phyloP scores from a whole-genome alignment of 1,284 basidiomycete species.

The Puccinia novopanici region DNA sequence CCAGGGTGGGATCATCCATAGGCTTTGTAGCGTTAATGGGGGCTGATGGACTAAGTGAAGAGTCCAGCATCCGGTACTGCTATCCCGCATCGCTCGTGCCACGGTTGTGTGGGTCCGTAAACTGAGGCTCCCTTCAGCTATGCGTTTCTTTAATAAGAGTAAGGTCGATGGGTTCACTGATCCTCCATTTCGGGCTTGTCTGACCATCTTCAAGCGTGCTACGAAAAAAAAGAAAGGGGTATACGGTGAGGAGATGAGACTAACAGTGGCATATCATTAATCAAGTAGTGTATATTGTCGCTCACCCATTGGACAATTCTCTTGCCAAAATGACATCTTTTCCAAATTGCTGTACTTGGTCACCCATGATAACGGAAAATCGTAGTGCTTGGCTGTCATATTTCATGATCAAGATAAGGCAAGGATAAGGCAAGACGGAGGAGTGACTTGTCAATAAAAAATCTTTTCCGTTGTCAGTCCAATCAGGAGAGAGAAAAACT shows the following conservation, averaged over 20 bases:
- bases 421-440: no score
- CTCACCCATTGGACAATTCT: conserved; percentile 48
- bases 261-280: no score
- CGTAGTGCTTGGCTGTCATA: conserved; percentile 39
- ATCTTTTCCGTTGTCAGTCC: no score
- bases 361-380: conserved; percentile 50
- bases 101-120: conserved; percentile 39
- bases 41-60: conserved; percentile 27
- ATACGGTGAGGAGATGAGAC: neutral
- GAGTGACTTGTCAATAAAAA: no score
- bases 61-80: conserved; percentile 36
- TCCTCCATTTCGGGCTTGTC: conserved; percentile 46
- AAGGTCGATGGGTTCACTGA: conserved; percentile 50
- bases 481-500: neutral
- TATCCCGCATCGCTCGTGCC: conserved; percentile 30
- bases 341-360: conserved; percentile 48
- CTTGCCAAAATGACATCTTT: conserved; percentile 51
- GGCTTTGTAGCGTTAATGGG: neutral
- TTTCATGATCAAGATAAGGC: conserved; percentile 11
- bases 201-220: conserved; percentile 45
- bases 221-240: neutral
- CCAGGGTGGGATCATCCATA: neutral
- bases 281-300: neutral
- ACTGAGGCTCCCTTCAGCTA: conserved; percentile 39
- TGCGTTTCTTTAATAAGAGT: conserved; percentile 29